phyloP scores from a whole-genome alignment of 805 yeast species.

The Kluyveromyces aestuarii region DNA sequence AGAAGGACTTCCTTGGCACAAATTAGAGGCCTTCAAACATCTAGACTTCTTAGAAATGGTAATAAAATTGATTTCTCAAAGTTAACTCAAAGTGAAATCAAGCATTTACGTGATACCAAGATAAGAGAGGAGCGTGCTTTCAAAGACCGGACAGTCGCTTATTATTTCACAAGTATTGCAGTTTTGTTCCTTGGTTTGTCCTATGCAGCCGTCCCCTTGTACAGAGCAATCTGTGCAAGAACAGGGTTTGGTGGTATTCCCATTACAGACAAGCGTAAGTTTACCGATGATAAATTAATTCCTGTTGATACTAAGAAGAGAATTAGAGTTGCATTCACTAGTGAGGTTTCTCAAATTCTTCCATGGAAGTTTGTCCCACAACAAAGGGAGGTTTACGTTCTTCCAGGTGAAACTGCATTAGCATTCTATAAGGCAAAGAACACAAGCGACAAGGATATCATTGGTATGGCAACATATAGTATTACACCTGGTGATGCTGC shows the following conservation, averaged over 20 bases:
- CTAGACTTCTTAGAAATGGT: not conserved
- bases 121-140: slow-evolving; percentile 18
- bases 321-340: slow-evolving; percentile 77
- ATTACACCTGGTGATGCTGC: slow-evolving; percentile 96
- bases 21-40: not conserved
- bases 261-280: slow-evolving; percentile 68
- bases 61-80: slow-evolving; percentile 14
- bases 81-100: slow-evolving; percentile 20
- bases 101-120: slow-evolving; percentile 13
- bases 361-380: slow-evolving; percentile 96
- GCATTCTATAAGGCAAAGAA: slow-evolving; percentile 94
- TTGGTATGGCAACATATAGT: slow-evolving; percentile 97
- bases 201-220: slow-evolving; percentile 87
- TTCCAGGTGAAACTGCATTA: slow-evolving; percentile 96
- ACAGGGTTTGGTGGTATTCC: slow-evolving; percentile 97
- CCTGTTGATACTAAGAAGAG: slow-evolving; percentile 83
- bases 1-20: not conserved
- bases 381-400: slow-evolving; percentile 83
- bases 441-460: slow-evolving; percentile 74
- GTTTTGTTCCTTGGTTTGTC: slow-evolving; percentile 66
- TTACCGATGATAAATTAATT: slow-evolving; percentile 77
- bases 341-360: slow-evolving; percentile 80
- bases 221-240: slow-evolving; percentile 83
- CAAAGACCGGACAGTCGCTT: slow-evolving; percentile 47
- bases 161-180: slow-evolving; percentile 61